These are phyloP conservation scores for Suillus bovinus DNA, from an alignment of 768 basidiomycete genomes.

Conservation along the genomic window DNA sequence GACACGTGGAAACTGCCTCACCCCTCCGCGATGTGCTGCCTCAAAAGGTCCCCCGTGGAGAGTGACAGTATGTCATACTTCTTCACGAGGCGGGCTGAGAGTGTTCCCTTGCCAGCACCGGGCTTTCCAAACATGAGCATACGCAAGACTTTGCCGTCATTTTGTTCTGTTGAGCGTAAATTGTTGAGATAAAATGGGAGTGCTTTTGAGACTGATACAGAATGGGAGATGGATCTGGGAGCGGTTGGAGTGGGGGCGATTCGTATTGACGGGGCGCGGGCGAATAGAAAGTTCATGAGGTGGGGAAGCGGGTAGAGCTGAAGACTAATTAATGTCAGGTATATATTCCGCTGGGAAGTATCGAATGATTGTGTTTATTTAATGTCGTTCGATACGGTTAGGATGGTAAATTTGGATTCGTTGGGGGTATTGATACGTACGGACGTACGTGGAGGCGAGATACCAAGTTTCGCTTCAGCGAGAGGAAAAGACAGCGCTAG, in stretches of 20 bases:
- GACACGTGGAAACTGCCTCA: constrained; percentile 26
- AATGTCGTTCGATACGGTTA: constrained; percentile 12
- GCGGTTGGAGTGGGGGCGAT: constrained; percentile 14
- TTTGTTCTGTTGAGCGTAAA: constrained; percentile 25
- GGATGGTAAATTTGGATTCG: constrained; percentile 2
- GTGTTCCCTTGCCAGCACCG: constrained; percentile 84
- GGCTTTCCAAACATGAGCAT: constrained; percentile 63
- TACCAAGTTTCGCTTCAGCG: too few relatives aligned
- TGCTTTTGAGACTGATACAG: constrained; percentile 38
- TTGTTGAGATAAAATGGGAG: constrained; percentile 54
- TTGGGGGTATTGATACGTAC: constrained; percentile 8
- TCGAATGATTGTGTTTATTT: constrained; percentile 17
- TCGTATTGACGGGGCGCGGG: constrained; percentile 17
- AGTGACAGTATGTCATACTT: constrained; percentile 79
- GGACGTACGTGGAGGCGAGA: too few relatives aligned
- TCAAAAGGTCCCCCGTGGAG: constrained; percentile 83
- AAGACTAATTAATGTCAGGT: constrained; percentile 8
- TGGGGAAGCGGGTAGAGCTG: neutral
- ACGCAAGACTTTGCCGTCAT: constrained; percentile 35
- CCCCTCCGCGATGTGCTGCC: constrained; percentile 78
- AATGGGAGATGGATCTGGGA: constrained; percentile 29
- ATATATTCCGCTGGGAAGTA: constrained; percentile 19
- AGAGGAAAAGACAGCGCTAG: too few relatives aligned
- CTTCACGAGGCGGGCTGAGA: constrained; percentile 70
- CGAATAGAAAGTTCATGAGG: constrained; percentile 20